Evolutionary conservation across 202 grass and related monocot species (phyloP), one percentile per base, ranked within the genome.

Genomic region (Setaria viridis): DNA sequence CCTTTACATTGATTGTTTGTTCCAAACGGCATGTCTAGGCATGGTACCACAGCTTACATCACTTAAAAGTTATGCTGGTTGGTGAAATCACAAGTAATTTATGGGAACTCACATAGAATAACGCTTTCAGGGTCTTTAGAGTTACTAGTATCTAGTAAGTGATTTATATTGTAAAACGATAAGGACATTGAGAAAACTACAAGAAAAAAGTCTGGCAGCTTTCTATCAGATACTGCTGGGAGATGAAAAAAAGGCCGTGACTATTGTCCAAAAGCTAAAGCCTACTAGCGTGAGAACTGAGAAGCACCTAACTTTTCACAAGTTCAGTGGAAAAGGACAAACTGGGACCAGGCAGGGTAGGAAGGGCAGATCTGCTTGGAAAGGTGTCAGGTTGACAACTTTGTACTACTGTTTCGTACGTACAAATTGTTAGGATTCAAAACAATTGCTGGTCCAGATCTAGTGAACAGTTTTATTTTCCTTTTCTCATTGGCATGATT

Each of bases 311-410:
- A 57, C 65, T 81, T 91, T 66, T 72, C 77, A 85, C 75, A 49
- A 51, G 77, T 53, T 72, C 70, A 77, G 77, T 45, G 12, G 81
- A 72, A 91, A 72, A 58, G 77, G 72, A 35, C 81, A 88, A 85
- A 85, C 6, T 71, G 78, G 81, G 81, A 66, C 85, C 85, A 81
- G 47, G 70, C 39, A 48, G 35, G 80, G 62, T 32, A 56, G 76
- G 43, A 56, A 43, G 20, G 2, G 30, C 89, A 85, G 85, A 86
- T 90, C 84, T 78, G 72, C 78, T 82, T 34, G 79, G 71, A 91
- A 88, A 91, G 82, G 19, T 81, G 64, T 88, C 64, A 88, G 77
- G 82, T 88, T 88, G 89, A 91, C 62, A 71, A 87, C 80, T 76
- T 82, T 81, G 51, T 49, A 62, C 59, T 34, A 71, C 55, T 41